Evolutionary conservation across 345 rosid genomes (phyloP).

Genomic region (Turritis glabra): DNA sequence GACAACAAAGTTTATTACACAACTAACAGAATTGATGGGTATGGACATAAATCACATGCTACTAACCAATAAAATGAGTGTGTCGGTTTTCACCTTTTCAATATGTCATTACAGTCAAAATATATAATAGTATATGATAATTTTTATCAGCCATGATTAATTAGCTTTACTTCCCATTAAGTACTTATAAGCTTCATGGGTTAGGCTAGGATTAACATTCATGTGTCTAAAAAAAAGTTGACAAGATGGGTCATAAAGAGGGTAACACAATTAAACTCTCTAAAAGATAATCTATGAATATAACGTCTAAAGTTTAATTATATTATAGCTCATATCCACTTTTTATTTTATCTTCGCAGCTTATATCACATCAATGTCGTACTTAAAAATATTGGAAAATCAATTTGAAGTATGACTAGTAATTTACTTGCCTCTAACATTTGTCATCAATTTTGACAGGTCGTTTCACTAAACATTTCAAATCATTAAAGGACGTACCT

Average conservation of each 20-base stretch:
- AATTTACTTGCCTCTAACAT: constrained; percentile 2
- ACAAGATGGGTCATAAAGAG: constrained; percentile 35
- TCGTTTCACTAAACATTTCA: constrained; percentile 18
- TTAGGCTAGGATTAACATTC: constrained; percentile 10
- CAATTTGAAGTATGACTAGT: background rate
- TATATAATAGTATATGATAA: background rate
- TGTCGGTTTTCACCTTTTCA: constrained; percentile 37
- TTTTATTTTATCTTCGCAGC: constrained; percentile 1
- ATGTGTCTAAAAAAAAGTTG: constrained; percentile 27
- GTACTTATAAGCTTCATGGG: background rate
- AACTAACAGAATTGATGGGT: constrained; percentile 25
- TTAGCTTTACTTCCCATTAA: constrained; percentile 25
- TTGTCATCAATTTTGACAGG: background rate
- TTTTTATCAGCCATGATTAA: constrained; percentile 21
- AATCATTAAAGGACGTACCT: background rate
- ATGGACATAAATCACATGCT: constrained; percentile 36
- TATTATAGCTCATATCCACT: constrained; percentile 6
- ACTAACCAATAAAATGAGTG: constrained; percentile 38
- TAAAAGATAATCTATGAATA: constrained; percentile 7
- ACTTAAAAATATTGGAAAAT: background rate
- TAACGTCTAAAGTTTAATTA: constrained; percentile 16
- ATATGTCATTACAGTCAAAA: constrained; percentile 19
- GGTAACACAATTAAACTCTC: constrained; percentile 5
- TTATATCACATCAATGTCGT: constrained; percentile 24
- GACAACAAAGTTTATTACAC: constrained; percentile 28